Evolutionary conservation across 345 rosid genomes (phyloP).

Genomic region (Hirschfeldia incana): DNA sequence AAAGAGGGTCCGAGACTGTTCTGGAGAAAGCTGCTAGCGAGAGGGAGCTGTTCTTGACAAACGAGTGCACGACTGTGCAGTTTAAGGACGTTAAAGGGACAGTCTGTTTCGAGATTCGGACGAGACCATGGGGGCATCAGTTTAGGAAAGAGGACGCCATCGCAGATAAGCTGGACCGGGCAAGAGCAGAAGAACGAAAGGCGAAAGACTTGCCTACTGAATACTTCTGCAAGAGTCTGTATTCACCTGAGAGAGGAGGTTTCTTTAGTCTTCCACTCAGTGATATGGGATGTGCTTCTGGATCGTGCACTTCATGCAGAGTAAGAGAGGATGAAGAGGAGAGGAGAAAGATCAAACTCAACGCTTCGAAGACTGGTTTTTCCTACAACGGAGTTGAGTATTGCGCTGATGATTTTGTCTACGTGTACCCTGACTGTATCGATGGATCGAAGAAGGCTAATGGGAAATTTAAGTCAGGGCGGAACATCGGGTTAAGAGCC

Average conservation of each 20-base stretch:
- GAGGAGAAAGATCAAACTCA: slow-evolving; percentile 42
- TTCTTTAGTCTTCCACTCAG: slow-evolving; percentile 55
- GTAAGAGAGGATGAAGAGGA: slow-evolving; percentile 40
- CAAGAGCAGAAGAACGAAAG: slow-evolving; percentile 59
- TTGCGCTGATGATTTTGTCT: slow-evolving; percentile 53
- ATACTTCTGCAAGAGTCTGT: slow-evolving; percentile 65
- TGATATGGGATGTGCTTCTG: slow-evolving; percentile 54
- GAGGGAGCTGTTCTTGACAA: slow-evolving; percentile 63
- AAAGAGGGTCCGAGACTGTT: slow-evolving; percentile 60
- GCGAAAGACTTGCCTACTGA: slow-evolving; percentile 53
- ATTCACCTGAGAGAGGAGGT: slow-evolving; percentile 68
- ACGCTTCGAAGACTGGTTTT: slow-evolving; percentile 41
- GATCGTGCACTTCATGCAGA: slow-evolving; percentile 56
- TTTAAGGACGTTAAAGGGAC: slow-evolving; percentile 49
- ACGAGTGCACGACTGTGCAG: slow-evolving; percentile 50
- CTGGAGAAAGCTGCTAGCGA: slow-evolving; percentile 61
- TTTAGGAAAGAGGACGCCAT: slow-evolving; percentile 49
- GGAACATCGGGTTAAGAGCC: slow-evolving; percentile 63
- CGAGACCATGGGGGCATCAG: slow-evolving; percentile 65
- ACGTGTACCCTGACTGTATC: slow-evolving; percentile 47
- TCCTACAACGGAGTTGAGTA: slow-evolving; percentile 46
- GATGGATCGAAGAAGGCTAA: slow-evolving; percentile 26
- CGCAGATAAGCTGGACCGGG: slow-evolving; percentile 51
- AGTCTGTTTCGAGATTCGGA: slow-evolving; percentile 45
- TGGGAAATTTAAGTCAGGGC: slow-evolving; percentile 53